phyloP scores from a whole-genome alignment of 176 grass and related monocot genomes.

The Thinopyrum elongatum region DNA sequence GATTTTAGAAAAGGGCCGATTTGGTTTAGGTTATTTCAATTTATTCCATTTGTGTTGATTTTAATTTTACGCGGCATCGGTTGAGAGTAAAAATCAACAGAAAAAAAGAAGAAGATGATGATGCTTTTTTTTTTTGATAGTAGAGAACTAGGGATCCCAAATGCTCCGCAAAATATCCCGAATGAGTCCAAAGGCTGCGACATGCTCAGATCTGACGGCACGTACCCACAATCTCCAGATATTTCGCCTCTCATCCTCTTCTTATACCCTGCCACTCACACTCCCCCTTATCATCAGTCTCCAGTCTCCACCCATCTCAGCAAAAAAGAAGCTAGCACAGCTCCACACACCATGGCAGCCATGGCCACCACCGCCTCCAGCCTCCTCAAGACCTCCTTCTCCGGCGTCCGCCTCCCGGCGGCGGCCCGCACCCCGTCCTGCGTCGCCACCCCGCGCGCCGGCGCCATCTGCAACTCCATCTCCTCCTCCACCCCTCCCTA shows the following conservation, averaged over 20 bases:
- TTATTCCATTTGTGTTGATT: too few species aligned
- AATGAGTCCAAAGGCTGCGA: conserved; percentile 18
- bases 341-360: conserved; percentile 32
- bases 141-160: too few species aligned
- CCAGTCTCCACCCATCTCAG: conserved; percentile 4
- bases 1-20: too few species aligned
- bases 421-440: background rate
- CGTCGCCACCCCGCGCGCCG: background rate
- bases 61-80: too few species aligned
- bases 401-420: conserved; percentile 1
- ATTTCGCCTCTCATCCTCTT: conserved; percentile 14
- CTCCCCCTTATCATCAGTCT: background rate
- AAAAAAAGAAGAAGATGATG: too few species aligned
- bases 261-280: conserved; percentile 27
- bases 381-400: conserved; percentile 48
- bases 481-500: conserved; percentile 53
- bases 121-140: too few species aligned
- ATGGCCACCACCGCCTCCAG: conserved; percentile 58
- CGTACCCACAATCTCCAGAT: conserved; percentile 7
- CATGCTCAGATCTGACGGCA: background rate
- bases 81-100: too few species aligned
- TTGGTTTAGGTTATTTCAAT: too few species aligned
- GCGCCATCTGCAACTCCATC: conserved; percentile 31
- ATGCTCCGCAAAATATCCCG: background rate
- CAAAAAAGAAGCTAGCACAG: background rate